Base-by-base conservation (phyloP, 306 rosid species). In the Styphnolobium japonicum region DNA sequence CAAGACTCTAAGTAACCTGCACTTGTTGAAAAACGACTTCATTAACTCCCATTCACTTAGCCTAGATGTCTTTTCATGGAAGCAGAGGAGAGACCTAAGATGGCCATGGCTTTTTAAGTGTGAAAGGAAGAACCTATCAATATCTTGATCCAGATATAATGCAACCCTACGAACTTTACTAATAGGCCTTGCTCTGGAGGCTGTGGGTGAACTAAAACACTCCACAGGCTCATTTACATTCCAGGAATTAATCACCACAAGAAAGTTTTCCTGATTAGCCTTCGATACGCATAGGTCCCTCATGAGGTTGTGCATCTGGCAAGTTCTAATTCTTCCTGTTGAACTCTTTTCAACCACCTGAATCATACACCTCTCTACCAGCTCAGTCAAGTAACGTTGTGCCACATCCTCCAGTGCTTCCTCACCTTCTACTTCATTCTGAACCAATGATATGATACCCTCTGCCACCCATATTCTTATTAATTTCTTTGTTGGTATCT, bases 401-500 rank as follows among this genome's bases (percentile, higher is more conserved):
- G 86, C 88, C 0, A 73, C 82, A 9, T 69, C 82, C 34, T 83
- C 87, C 14, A 81, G 73, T 27, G 75, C 73, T 78, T 83, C 81
- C 36, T 83, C 86, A 0, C 76, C 73, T 19, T 65, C 88, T 61
- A 81, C 79, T 67, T 55, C 65, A 39, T 45, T 62, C 55, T 83
- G 85, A 53, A n/a, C 57, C 68, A 62, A n/a, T 36, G 85, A 81
- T 81, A 71, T 72, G n/a, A 87, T 75, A 53, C 92, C 94, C 52
- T 88, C 92, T 7, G 92, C 89, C 64, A 88, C 85, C 94, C 94
- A 90, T 33, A 83, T 33, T 64, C 84, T 82, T 49, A 73, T 78
- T 0, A 90, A 18, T 60, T 81, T 82, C 81, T 85, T 88, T 29
- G 86, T 73, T 18, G 83, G 85, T 64, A 90, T 86, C 70, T 88